Base-by-base conservation (phyloP, 805 yeast species). In the Pichia scutulata region DNA sequence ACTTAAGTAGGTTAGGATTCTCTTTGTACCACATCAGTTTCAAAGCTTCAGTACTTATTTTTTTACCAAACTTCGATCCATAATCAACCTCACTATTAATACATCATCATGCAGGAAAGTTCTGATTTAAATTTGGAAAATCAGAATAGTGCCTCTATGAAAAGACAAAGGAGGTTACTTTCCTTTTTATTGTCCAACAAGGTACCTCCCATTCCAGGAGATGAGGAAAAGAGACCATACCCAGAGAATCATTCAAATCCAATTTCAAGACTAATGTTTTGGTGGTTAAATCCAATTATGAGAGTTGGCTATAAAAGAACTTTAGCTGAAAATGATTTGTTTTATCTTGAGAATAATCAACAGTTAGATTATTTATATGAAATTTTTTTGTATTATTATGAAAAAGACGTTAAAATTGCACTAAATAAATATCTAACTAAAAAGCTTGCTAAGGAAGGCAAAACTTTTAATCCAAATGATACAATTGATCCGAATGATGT, bases 221-320 rank as follows among this genome's bases (percentile, higher is more conserved):
- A 70, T 7, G 78, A 75, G 12, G 86, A 82, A 52, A 66, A 86
- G 50, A 63, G 58, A 22, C 58, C 63, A 1, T 81, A 71, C 54
- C 84, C 84, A 1, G 70, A 80, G 69, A 66, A 65, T 14, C 65
- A 58, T 30, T 55, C 72, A 1, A 77, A 74, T 53, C 47, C 61
- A 1, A n/a, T 80, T 1, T 72, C 70, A 13, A 65, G 75, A 52
- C 55, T 72, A 19, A 76, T 81, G 57, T 80, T 84, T 62, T 74
- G 82, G 79, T 86, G 92, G 90, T 65, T 86, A 43, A 58, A 67
- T 24, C 89, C 89, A 0, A 57, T 86, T 40, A 66, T 86, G 71
- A 67, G 65, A 16, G 76, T 77, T 8, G 93, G 95, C 7, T 86
- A 86, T 64, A 82, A 80, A 63, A 72, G 93, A 60, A 84, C 90